Percentiles rank a stretch among this genome's conserved stretches.
Conservation (phyloP, 768 basidiomycete species). For the Artomyces pyxidatus region DNA sequence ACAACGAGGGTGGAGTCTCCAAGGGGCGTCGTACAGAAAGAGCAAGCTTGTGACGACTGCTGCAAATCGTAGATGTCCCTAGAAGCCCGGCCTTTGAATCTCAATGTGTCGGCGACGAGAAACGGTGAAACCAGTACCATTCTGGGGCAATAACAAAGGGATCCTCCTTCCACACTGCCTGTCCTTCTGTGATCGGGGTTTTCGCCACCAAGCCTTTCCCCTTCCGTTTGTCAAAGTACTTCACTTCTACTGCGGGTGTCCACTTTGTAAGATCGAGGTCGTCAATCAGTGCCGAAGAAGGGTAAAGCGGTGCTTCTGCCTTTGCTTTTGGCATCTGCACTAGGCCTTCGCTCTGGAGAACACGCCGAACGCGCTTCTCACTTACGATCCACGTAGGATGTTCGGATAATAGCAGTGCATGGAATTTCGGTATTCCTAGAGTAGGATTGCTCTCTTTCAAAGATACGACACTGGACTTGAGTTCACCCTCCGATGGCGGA, state of each 20-base stretch:
- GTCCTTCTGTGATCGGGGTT: slow-evolving; percentile 58
- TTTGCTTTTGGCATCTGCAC: slow-evolving; percentile 20
- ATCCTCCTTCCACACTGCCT: slow-evolving; percentile 80
- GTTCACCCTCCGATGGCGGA: slow-evolving; percentile 66
- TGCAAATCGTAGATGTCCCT: slow-evolving; percentile 80
- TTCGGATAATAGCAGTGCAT: slow-evolving; percentile 47
- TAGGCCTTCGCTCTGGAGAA: slow-evolving; percentile 54
- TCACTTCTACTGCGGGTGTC: slow-evolving; percentile 57
- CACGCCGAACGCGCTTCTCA: slow-evolving; percentile 73
- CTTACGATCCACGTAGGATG: slow-evolving; percentile 72
- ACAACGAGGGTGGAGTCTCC: slow-evolving; percentile 35
- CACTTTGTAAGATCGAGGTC: slow-evolving; percentile 55
- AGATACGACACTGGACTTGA: slow-evolving; percentile 44
- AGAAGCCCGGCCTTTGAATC: neutral
- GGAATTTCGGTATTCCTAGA: slow-evolving; percentile 67
- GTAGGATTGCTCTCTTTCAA: slow-evolving; percentile 52
- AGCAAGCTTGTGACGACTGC: slow-evolving; percentile 50
- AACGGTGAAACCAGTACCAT: slow-evolving; percentile 40
- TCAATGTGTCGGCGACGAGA: slow-evolving; percentile 1
- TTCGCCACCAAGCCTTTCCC: slow-evolving; percentile 81
- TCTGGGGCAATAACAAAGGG: slow-evolving; percentile 78
- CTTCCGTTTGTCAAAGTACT: slow-evolving; percentile 58
- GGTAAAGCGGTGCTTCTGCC: slow-evolving; percentile 30
- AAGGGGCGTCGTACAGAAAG: slow-evolving; percentile 65
- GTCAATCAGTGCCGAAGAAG: slow-evolving; percentile 56